Percentiles rank a stretch among this genome's conserved stretches.
Evolutionary conservation across 805 yeast species (phyloP).

Genomic region (Clavispora santaluciae): DNA sequence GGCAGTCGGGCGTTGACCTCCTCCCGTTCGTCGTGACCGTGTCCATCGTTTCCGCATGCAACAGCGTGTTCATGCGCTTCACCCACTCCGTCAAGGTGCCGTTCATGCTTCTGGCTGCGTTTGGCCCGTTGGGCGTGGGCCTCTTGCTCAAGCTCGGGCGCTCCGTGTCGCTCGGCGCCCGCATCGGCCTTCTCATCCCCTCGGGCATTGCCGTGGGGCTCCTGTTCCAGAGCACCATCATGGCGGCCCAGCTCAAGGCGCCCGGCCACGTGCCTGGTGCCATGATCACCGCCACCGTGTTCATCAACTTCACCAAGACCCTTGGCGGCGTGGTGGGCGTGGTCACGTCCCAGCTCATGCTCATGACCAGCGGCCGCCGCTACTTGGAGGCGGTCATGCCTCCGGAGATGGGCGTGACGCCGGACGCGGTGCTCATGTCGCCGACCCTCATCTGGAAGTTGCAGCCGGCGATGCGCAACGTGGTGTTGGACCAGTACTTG

Average conservation of each 20-base stretch:
- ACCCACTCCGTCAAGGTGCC: constrained; percentile 29
- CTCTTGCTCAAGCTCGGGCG: constrained; percentile 24
- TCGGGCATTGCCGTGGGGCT: constrained; percentile 33
- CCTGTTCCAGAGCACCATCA: constrained; percentile 31
- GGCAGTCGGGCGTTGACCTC: constrained; percentile 34
- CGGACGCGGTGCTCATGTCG: constrained; percentile 12
- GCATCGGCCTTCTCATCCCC: constrained; percentile 31
- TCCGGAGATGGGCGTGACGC: constrained; percentile 2
- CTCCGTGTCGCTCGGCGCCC: constrained; percentile 17
- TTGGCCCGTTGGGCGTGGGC: constrained; percentile 33
- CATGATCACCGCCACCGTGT: constrained; percentile 30
- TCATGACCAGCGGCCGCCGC: constrained; percentile 8
- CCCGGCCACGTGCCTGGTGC: constrained; percentile 34
- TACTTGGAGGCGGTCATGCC: constrained; percentile 2
- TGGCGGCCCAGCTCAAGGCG: constrained; percentile 34
- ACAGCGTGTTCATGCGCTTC: constrained; percentile 27
- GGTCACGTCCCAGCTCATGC: constrained; percentile 29
- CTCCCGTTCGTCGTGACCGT: constrained; percentile 33
- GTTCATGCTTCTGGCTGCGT: constrained; percentile 24
- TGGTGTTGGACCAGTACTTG: constrained; percentile 23
- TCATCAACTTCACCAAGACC: constrained; percentile 29
- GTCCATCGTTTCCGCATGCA: constrained; percentile 25
- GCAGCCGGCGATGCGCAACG: constrained; percentile 18
- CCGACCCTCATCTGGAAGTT: constrained; percentile 25
- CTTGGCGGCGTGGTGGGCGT: constrained; percentile 31